Evolutionary conservation across 192 early-diverging fungal species (phyloP).

Genomic region (Geranomyces michiganensis): DNA sequence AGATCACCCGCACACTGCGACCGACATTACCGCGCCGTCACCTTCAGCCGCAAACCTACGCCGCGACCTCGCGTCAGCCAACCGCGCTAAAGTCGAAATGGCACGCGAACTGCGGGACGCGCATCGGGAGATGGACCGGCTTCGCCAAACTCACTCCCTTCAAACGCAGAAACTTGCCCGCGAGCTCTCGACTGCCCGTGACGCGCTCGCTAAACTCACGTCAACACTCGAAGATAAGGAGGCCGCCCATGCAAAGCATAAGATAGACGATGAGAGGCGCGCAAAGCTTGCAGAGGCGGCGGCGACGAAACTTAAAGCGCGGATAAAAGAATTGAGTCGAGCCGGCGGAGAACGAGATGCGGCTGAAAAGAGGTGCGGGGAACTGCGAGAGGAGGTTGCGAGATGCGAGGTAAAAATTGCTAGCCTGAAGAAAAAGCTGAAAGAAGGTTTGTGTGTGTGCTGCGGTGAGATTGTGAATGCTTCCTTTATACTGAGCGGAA

Average conservation of each 20-base stretch:
- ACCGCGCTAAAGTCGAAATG: slow-evolving; percentile 49
- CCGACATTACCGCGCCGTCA: background rate
- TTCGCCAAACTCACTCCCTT: slow-evolving; percentile 39
- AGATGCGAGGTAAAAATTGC: slow-evolving; percentile 25
- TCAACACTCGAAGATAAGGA: slow-evolving; percentile 39
- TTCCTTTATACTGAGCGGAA: background rate
- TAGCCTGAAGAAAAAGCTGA: slow-evolving; percentile 50
- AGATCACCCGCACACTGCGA: background rate
- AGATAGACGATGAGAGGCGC: slow-evolving; percentile 52
- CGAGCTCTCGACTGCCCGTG: slow-evolving; percentile 35
- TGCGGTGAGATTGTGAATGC: slow-evolving; percentile 35
- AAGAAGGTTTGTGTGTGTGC: slow-evolving; percentile 39
- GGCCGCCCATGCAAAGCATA: slow-evolving; percentile 35
- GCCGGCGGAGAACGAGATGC: slow-evolving; percentile 41
- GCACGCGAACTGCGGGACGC: slow-evolving; percentile 41
- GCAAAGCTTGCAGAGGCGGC: slow-evolving; percentile 42
- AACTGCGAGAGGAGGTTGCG: slow-evolving; percentile 47
- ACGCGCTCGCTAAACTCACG: slow-evolving; percentile 32
- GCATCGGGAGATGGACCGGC: slow-evolving; percentile 49
- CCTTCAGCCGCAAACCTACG: background rate
- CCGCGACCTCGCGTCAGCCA: slow-evolving; percentile 36
- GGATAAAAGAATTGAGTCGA: slow-evolving; percentile 45
- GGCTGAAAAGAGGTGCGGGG: slow-evolving; percentile 26
- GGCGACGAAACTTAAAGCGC: slow-evolving; percentile 43
- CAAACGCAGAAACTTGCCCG: slow-evolving; percentile 39